These are phyloP conservation scores for Globisporangium perplexum DNA, from an alignment of 352 stramenopile genomes.

Conservation along the genomic window DNA sequence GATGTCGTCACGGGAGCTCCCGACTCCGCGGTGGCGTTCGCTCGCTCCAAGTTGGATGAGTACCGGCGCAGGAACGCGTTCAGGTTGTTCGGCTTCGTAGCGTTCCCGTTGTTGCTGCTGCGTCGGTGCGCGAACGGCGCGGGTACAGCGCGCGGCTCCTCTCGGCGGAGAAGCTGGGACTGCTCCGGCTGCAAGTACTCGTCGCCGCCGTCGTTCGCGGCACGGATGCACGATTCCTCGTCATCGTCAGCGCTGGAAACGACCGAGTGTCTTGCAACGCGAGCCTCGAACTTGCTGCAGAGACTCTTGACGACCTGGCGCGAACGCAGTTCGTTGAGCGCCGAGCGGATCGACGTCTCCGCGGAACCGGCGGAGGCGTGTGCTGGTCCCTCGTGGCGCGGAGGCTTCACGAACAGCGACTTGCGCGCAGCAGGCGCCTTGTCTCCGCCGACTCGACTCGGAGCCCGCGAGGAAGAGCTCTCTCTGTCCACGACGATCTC, in stretches of 20 bases:
- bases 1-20: background rate
- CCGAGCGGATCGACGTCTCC: constrained; percentile 42
- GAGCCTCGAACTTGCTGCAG: constrained; percentile 47
- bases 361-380: constrained; percentile 12
- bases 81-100: constrained; percentile 46
- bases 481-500: constrained; percentile 45
- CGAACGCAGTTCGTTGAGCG: constrained; percentile 40
- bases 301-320: constrained; percentile 43
- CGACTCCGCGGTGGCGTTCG: constrained; percentile 5
- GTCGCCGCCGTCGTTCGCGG: constrained; percentile 8
- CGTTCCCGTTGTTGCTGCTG: constrained; percentile 10
- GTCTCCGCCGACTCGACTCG: background rate
- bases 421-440: constrained; percentile 6
- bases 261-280: constrained; percentile 9
- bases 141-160: background rate
- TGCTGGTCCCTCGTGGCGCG: constrained; percentile 8
- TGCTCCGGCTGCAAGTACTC: constrained; percentile 12
- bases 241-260: constrained; percentile 14
- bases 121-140: constrained; percentile 6
- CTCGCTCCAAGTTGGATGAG: constrained; percentile 53
- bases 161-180: constrained; percentile 8
- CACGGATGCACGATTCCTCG: constrained; percentile 5
- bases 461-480: background rate
- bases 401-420: constrained; percentile 8
- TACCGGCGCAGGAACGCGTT: constrained; percentile 64